Percentiles rank a stretch among this genome's conserved stretches.
Evolutionary conservation across 805 yeast species (phyloP).

Genomic region (Pichia membranifaciens): DNA sequence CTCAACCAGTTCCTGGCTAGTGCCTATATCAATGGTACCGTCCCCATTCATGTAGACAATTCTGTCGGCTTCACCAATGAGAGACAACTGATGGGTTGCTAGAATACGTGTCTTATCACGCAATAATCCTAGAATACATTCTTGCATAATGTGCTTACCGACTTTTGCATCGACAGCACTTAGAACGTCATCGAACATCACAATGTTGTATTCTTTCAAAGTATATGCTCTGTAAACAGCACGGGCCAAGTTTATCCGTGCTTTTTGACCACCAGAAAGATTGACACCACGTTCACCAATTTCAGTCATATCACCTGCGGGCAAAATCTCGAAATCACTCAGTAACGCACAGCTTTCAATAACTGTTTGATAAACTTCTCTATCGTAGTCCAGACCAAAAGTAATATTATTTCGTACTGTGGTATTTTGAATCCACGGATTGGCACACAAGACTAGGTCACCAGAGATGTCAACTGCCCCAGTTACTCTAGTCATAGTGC

Average conservation of each 20-base stretch:
- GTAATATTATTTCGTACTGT: constrained; percentile 69
- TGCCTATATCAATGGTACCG: constrained; percentile 54
- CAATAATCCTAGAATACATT: constrained; percentile 57
- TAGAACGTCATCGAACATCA: constrained; percentile 70
- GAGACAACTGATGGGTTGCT: constrained; percentile 65
- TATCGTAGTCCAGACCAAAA: constrained; percentile 52
- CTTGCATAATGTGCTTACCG: constrained; percentile 69
- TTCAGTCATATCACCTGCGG: constrained; percentile 73
- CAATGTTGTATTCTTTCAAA: constrained; percentile 46
- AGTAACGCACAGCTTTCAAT: constrained; percentile 60
- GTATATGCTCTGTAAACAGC: constrained; percentile 47
- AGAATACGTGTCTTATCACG: constrained; percentile 57
- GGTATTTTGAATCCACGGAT: constrained; percentile 79
- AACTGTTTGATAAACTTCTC: constrained; percentile 45
- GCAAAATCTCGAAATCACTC: constrained; percentile 59
- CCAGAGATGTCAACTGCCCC: constrained; percentile 57
- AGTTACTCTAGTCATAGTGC: constrained; percentile 53
- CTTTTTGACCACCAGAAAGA: constrained; percentile 84
- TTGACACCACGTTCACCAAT: constrained; percentile 86
- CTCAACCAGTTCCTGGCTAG: constrained; percentile 44
- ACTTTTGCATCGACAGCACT: constrained; percentile 86
- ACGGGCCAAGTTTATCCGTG: constrained; percentile 72
- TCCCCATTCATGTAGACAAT: constrained; percentile 62
- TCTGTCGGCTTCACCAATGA: constrained; percentile 47
- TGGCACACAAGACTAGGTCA: constrained; percentile 47